Evolutionary conservation across 202 grass and related monocot genomes (phyloP).

Genomic region (Setaria italica): DNA sequence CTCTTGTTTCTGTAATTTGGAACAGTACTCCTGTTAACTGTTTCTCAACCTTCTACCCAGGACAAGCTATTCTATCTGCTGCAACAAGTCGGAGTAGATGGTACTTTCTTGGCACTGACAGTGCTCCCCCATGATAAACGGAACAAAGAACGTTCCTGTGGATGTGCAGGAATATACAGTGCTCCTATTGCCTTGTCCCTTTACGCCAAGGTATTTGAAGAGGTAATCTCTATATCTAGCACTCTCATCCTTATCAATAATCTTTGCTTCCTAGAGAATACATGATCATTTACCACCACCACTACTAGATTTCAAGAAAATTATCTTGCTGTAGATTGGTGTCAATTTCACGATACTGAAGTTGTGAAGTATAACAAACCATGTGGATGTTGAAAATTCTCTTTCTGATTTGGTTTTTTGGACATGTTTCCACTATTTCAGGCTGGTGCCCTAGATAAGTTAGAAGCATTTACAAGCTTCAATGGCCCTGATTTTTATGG

Average conservation of each 20-base stretch:
- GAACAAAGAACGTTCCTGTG: constrained; percentile 89
- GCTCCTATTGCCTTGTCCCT: constrained; percentile 86
- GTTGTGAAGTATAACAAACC: not conserved
- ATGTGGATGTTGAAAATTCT: not conserved
- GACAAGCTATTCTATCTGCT: constrained; percentile 76
- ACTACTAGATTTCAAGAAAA: constrained; percentile 2
- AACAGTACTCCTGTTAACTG: not conserved
- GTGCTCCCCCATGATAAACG: constrained; percentile 88
- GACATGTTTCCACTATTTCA: constrained; percentile 41
- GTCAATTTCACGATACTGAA: not conserved
- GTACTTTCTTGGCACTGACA: constrained; percentile 85
- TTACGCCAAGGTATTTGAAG: constrained; percentile 87
- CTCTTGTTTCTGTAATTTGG: not conserved
- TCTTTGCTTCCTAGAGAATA: not conserved
- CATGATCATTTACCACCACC: not conserved
- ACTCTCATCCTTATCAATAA: not conserved
- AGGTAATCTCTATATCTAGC: constrained; percentile 58
- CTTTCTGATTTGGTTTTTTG: not conserved
- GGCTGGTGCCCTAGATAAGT: constrained; percentile 86
- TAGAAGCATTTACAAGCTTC: constrained; percentile 94
- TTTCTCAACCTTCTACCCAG: constrained; percentile 53
- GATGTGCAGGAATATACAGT: constrained; percentile 93
- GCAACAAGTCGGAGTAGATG: constrained; percentile 78
- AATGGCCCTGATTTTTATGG: constrained; percentile 98
- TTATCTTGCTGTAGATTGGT: constrained; percentile 11